Conservation (phyloP, 768 basidiomycete genomes). For the Termitomyces sp. region DNA sequence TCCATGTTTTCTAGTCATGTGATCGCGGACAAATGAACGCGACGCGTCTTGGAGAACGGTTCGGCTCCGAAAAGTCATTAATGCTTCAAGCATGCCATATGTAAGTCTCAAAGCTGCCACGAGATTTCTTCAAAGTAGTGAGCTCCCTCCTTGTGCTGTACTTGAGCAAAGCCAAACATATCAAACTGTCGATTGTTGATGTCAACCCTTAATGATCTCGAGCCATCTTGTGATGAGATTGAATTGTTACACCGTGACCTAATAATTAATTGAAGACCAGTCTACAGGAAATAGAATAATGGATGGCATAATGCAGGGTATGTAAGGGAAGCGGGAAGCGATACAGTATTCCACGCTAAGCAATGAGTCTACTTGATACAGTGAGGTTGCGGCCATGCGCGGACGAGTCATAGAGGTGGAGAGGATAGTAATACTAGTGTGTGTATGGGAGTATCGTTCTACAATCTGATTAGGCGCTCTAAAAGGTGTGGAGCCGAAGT, state of each 20-base stretch:
- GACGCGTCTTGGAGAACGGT: neutral
- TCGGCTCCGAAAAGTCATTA: too few species aligned
- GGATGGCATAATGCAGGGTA: constrained; percentile 7
- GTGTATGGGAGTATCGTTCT: constrained; percentile 1
- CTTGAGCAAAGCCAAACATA: too few species aligned
- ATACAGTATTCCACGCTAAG: constrained; percentile 12
- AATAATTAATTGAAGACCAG: neutral
- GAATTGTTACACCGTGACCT: neutral
- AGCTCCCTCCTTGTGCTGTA: too few species aligned
- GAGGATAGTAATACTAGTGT: neutral
- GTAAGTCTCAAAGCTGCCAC: too few species aligned
- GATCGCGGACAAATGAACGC: neutral
- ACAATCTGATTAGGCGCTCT: neutral
- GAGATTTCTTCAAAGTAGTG: too few species aligned
- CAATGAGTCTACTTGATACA: constrained; percentile 20
- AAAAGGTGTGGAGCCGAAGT: constrained; percentile 6
- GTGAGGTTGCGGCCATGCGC: constrained; percentile 14
- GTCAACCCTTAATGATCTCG: neutral
- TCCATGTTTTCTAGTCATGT: constrained; percentile 3
- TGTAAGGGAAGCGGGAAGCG: constrained; percentile 4
- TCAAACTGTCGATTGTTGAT: neutral
- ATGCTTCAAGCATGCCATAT: too few species aligned
- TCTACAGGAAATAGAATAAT: neutral
- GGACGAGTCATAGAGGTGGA: neutral
- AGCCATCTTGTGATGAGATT: neutral